Conservation (phyloP, 441 rosid species). For the Metrosideros polymorpha region DNA sequence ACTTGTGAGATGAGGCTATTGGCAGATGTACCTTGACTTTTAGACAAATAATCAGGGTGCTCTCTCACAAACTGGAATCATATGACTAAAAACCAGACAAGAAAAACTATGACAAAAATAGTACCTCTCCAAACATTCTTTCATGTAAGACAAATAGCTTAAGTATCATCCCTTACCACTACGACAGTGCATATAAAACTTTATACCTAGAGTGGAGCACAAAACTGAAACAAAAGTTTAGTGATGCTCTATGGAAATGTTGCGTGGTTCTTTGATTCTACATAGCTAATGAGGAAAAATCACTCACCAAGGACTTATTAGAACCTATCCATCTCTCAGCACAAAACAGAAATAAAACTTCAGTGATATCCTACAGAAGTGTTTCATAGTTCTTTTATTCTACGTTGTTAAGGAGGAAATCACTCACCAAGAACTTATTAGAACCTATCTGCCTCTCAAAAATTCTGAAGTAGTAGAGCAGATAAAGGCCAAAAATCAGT, state of each 20-base stretch:
- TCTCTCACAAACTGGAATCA: neutral
- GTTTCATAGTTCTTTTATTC: neutral
- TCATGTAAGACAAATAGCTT: neutral
- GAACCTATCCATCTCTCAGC: constrained; percentile 74
- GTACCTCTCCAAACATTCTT: neutral
- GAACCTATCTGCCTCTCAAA: constrained; percentile 90
- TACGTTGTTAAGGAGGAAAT: neutral
- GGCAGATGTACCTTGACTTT: neutral
- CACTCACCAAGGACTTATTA: constrained; percentile 68
- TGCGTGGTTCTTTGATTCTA: neutral
- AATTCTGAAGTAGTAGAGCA: constrained; percentile 61
- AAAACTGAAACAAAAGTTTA: neutral
- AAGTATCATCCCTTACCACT: neutral
- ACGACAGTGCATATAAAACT: neutral
- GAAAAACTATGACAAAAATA: neutral
- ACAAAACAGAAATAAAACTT: neutral
- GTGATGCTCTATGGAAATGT: neutral
- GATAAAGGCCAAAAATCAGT: constrained; percentile 74
- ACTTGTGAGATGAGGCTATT: neutral
- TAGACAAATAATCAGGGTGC: neutral
- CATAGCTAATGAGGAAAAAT: neutral
- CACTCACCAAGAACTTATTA: constrained; percentile 72
- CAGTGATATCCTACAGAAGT: neutral
- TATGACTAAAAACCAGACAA: neutral
- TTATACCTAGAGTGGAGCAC: neutral